These are phyloP conservation scores for Inonotus hispidus DNA, from an alignment of 1,284 basidiomycete genomes.

Conservation along the genomic window DNA sequence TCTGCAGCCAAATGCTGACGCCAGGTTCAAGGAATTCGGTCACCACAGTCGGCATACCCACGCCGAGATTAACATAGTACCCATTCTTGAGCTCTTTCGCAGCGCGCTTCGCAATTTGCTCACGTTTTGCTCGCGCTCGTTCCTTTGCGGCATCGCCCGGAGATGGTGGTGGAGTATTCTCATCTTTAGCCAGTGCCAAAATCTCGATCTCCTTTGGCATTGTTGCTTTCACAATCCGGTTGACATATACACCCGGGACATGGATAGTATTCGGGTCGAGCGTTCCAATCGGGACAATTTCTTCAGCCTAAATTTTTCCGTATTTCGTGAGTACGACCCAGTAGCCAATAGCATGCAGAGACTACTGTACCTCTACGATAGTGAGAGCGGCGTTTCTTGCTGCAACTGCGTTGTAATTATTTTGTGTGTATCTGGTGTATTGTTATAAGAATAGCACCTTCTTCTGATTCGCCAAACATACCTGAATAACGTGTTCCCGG, in stretches of 20 bases:
- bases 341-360: neutral
- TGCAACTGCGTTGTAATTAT: constrained; percentile 87
- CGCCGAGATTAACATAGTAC: constrained; percentile 66
- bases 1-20: constrained; percentile 89
- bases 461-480: constrained; percentile 29
- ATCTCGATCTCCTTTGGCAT: constrained; percentile 80
- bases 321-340: neutral
- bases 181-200: constrained; percentile 53
- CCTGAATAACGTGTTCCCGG: constrained; percentile 84
- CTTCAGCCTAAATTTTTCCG: constrained; percentile 68
- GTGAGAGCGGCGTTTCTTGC: constrained; percentile 87
- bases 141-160: constrained; percentile 44
- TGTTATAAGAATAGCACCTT: neutral
- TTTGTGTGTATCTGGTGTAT: constrained; percentile 67
- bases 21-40: constrained; percentile 77
- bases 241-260: constrained; percentile 82
- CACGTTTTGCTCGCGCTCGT: constrained; percentile 46
- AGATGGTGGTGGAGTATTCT: constrained; percentile 23
- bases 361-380: constrained; percentile 73
- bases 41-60: constrained; percentile 93
- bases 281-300: constrained; percentile 85
- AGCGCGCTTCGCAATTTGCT: constrained; percentile 81
- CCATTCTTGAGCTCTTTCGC: constrained; percentile 91
- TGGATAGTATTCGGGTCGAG: constrained; percentile 84
- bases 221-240: constrained; percentile 79